Evolutionary conservation across 352 stramenopile species (phyloP).

Genomic region (Pythium brachiatum): DNA sequence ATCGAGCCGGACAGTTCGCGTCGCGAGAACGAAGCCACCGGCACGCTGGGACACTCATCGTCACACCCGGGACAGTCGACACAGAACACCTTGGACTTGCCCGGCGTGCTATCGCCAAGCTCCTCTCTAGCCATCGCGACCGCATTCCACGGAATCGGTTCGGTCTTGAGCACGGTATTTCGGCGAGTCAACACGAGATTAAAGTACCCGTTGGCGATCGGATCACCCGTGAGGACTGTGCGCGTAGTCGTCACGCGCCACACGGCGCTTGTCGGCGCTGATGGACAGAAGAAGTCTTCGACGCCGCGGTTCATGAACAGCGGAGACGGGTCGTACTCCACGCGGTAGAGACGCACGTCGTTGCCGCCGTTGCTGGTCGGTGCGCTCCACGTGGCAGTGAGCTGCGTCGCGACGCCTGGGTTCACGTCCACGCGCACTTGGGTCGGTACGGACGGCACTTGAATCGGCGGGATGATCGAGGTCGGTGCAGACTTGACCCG

Average conservation of each 20-base stretch:
- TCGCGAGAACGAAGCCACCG: slow-evolving; percentile 27
- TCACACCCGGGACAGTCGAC: slow-evolving; percentile 43
- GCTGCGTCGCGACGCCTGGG: slow-evolving; percentile 68
- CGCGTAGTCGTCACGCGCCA: slow-evolving; percentile 50
- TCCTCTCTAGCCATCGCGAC: slow-evolving; percentile 85
- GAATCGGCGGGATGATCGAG: slow-evolving; percentile 59
- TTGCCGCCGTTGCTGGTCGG: slow-evolving; percentile 57
- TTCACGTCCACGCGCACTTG: slow-evolving; percentile 74
- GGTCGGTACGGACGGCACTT: slow-evolving; percentile 70
- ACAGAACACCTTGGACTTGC: slow-evolving; percentile 60
- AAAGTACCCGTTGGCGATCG: slow-evolving; percentile 60
- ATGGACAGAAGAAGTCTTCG: slow-evolving; percentile 67
- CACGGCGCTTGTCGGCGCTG: slow-evolving; percentile 46
- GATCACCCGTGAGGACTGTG: slow-evolving; percentile 20
- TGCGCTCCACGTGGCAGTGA: slow-evolving; percentile 48
- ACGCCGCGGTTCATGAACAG: slow-evolving; percentile 62
- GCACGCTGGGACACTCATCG: slow-evolving; percentile 26
- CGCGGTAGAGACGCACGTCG: slow-evolving; percentile 66
- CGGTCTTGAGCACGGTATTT: slow-evolving; percentile 42
- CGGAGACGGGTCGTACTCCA: slow-evolving; percentile 73
- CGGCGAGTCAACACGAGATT: slow-evolving; percentile 46
- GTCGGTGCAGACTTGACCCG: slow-evolving; percentile 39
- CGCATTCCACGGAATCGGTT: slow-evolving; percentile 93
- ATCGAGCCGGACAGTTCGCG: slow-evolving; percentile 62
- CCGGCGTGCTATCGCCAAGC: slow-evolving; percentile 34